Percentiles rank a stretch among this genome's conserved stretches.
Evolutionary conservation across 345 rosid genomes (phyloP).

Genomic region (Punica granatum): DNA sequence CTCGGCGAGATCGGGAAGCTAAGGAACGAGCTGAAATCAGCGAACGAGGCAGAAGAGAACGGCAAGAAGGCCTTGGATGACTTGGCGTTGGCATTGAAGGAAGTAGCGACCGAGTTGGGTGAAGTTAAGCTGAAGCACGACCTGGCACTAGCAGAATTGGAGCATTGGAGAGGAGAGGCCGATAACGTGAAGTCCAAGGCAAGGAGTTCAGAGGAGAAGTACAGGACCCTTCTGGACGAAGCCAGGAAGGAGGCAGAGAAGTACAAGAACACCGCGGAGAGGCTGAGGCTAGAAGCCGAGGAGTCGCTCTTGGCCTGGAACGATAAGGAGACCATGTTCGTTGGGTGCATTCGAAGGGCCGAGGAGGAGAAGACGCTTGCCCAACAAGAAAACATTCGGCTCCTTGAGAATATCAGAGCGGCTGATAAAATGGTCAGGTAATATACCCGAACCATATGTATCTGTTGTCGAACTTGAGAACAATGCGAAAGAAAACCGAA

Average conservation of each 20-base stretch:
- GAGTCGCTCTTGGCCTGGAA: slow-evolving; percentile 71
- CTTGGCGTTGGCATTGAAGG: slow-evolving; percentile 66
- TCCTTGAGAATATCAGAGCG: slow-evolving; percentile 35
- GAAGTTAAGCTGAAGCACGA: slow-evolving; percentile 49
- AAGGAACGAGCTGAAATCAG: slow-evolving; percentile 38
- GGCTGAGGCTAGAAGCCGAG: slow-evolving; percentile 70
- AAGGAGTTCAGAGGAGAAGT: slow-evolving; percentile 25
- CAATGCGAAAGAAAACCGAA: too few relatives aligned
- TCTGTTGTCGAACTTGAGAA: neutral
- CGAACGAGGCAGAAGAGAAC: slow-evolving; percentile 57
- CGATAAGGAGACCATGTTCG: slow-evolving; percentile 66
- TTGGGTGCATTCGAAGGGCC: slow-evolving; percentile 51
- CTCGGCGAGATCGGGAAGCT: slow-evolving; percentile 30
- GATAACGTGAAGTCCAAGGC: slow-evolving; percentile 27
- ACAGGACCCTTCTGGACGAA: slow-evolving; percentile 24
- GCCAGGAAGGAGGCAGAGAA: slow-evolving; percentile 45
- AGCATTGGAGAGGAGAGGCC: slow-evolving; percentile 23
- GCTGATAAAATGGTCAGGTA: slow-evolving; percentile 32
- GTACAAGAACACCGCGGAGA: slow-evolving; percentile 47
- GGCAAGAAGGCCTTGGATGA: slow-evolving; percentile 87
- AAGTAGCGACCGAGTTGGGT: slow-evolving; percentile 57
- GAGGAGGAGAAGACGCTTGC: slow-evolving; percentile 60
- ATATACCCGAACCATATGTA: neutral
- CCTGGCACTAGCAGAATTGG: slow-evolving; percentile 32
- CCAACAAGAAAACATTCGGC: slow-evolving; percentile 37